phyloP scores from a whole-genome alignment of 495 filamentous ascomycete species.

The Penicillium ochrochloron region DNA sequence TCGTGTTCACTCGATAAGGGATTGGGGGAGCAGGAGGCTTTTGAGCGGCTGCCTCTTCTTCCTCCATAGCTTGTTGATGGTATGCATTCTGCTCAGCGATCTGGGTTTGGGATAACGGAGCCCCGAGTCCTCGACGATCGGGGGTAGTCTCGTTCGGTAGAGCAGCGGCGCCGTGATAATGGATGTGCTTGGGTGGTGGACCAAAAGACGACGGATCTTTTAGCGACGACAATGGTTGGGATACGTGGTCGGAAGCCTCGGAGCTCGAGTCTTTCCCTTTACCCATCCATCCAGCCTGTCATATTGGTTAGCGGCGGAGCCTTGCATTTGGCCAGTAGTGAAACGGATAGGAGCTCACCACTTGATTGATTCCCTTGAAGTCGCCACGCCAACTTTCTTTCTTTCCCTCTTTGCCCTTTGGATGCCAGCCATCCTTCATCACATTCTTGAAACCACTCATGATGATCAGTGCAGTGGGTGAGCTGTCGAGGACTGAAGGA shows the following conservation, averaged over 20 bases:
- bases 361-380: conserved; percentile 63
- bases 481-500: conserved; percentile 9
- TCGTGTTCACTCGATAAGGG: conserved; percentile 72
- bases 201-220: conserved; percentile 85
- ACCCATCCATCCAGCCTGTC: conserved; percentile 45
- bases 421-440: conserved; percentile 64
- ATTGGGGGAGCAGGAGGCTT: conserved; percentile 59
- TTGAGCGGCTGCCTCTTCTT: conserved; percentile 43
- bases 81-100: conserved; percentile 33
- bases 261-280: conserved; percentile 52
- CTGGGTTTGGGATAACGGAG: conserved; percentile 50
- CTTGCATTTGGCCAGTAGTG: neutral
- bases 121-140: conserved; percentile 53
- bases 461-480: conserved; percentile 14
- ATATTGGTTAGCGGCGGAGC: conserved; percentile 15
- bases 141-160: conserved; percentile 53
- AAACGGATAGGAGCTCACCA: conserved; percentile 42
- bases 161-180: conserved; percentile 56
- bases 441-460: conserved; percentile 58
- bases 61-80: conserved; percentile 42
- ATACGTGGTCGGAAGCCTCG: conserved; percentile 53
- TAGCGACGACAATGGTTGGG: conserved; percentile 74
- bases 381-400: conserved; percentile 64
- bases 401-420: conserved; percentile 57
- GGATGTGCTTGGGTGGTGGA: conserved; percentile 77